Evolutionary conservation across 768 basidiomycete genomes (phyloP).

Genomic region (Pleurotus giganteus): DNA sequence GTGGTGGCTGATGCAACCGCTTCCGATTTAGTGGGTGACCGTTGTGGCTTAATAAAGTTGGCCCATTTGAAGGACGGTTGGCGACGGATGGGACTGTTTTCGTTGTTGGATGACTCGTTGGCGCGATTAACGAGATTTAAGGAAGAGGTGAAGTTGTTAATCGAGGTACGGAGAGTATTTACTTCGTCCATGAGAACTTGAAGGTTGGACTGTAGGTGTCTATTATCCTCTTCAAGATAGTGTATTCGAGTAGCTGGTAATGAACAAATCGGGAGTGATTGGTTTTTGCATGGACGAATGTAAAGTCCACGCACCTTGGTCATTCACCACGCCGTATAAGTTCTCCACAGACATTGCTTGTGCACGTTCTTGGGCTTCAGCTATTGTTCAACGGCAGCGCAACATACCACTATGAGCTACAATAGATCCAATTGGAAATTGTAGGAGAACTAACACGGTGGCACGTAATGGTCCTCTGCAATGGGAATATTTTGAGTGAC

Average conservation of each 20-base stretch:
- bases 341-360: constrained; percentile 62
- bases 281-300: constrained; percentile 2
- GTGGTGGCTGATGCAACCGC: constrained; percentile 57
- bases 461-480: constrained; percentile 82
- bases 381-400: constrained; percentile 17
- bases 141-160: constrained; percentile 6
- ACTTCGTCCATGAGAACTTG: constrained; percentile 69
- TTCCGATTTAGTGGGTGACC: constrained; percentile 79
- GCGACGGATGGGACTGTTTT: constrained; percentile 51
- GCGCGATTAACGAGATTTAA: constrained; percentile 2
- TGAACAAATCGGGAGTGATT: constrained; percentile 1
- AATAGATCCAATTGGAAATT: not conserved
- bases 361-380: constrained; percentile 44
- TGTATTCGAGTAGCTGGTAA: constrained; percentile 63
- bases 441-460: constrained; percentile 67
- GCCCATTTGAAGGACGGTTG: constrained; percentile 92
- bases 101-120: constrained; percentile 26
- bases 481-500: constrained; percentile 79
- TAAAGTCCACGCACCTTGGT: constrained; percentile 57
- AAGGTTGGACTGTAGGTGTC: constrained; percentile 59
- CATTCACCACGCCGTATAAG: constrained; percentile 62
- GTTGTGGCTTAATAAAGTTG: constrained; percentile 68
- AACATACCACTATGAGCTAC: not conserved
- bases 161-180: constrained; percentile 35
- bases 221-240: constrained; percentile 76